These are phyloP conservation scores for Cicer judaicum DNA, from an alignment of 306 rosid genomes.

Conservation along the genomic window DNA sequence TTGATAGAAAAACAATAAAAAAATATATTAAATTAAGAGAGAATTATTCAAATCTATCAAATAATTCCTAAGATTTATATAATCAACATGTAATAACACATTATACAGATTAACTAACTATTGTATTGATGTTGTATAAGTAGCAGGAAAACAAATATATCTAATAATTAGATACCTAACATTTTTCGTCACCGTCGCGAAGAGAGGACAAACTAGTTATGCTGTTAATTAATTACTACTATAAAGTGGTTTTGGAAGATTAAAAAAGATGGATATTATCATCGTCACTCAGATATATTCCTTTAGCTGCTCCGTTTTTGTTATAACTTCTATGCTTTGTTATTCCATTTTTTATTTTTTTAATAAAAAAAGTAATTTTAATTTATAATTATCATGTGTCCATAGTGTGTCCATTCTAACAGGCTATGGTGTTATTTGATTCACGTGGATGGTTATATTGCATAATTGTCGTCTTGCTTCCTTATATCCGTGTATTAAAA, in stretches of 20 bases:
- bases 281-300: constrained; percentile 11
- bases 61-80: too few species aligned
- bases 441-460: constrained; percentile 40
- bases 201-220: background rate
- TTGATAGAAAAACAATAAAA: too few species aligned
- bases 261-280: background rate
- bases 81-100: too few species aligned
- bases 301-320: constrained; percentile 22
- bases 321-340: background rate
- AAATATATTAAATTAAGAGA: too few species aligned
- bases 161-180: too few species aligned
- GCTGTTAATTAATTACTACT: background rate
- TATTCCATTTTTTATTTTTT: too few species aligned
- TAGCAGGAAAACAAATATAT: too few species aligned
- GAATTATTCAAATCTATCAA: too few species aligned
- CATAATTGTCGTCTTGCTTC: constrained; percentile 15
- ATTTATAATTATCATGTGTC: background rate
- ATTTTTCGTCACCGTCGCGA: background rate
- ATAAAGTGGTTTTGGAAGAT: constrained; percentile 38
- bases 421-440: constrained; percentile 22
- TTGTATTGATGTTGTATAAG: too few species aligned
- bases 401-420: constrained; percentile 14
- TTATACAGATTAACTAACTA: too few species aligned
- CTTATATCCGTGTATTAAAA: constrained; percentile 14
- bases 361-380: background rate